These are phyloP conservation scores for Mentha longifolia DNA, from an alignment of 257 asterid genomes.

Conservation along the genomic window DNA sequence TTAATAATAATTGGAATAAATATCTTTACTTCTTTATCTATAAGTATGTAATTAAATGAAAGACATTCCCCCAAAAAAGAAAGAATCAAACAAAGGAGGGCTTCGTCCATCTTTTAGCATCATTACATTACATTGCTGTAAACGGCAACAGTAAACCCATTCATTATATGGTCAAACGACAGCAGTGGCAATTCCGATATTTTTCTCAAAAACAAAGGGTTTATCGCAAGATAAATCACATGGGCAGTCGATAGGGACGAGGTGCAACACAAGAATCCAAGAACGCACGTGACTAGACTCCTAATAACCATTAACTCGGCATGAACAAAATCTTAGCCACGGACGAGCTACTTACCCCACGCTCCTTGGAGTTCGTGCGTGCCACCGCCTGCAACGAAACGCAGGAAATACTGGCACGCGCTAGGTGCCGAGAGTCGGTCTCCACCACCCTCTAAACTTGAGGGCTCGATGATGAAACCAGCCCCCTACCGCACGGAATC, in stretches of 20 bases:
- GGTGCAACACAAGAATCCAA: slow-evolving; percentile 42
- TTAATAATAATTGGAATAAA: too few species aligned
- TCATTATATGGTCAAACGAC: background rate
- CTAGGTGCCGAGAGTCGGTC: slow-evolving; percentile 26
- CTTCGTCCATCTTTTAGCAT: too few species aligned
- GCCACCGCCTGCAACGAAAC: background rate
- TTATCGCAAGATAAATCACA: slow-evolving; percentile 27
- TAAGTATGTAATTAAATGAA: too few species aligned
- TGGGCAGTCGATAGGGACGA: slow-evolving; percentile 38
- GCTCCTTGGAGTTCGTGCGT: slow-evolving; percentile 12
- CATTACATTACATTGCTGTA: too few species aligned
- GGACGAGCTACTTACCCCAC: slow-evolving; percentile 3
- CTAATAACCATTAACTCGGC: background rate
- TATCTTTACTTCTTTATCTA: too few species aligned
- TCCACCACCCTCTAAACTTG: background rate
- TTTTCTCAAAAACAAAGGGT: background rate
- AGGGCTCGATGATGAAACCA: background rate
- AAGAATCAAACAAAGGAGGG: too few species aligned
- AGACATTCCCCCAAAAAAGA: too few species aligned
- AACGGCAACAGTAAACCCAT: too few species aligned
- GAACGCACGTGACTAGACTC: slow-evolving; percentile 40
- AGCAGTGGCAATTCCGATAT: slow-evolving; percentile 30
- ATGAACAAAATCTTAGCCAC: background rate
- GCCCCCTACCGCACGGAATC: background rate
- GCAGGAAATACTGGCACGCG: slow-evolving; percentile 21